phyloP scores from a whole-genome alignment of 2,329 filamentous ascomycete species.

The Hymenoscyphus repandus region DNA sequence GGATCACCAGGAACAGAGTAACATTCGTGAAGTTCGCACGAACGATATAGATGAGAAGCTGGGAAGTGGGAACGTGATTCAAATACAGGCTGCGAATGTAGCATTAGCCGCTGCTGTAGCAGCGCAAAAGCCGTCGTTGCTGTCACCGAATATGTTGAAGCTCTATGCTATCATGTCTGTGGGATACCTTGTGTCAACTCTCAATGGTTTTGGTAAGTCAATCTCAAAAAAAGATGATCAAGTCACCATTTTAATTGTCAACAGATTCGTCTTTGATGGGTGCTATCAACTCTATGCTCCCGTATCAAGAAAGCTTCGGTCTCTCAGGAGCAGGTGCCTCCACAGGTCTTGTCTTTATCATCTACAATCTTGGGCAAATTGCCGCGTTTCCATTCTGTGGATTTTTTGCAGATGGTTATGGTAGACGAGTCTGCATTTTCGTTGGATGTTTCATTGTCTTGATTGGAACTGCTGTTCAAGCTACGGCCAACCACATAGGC shows the following conservation, averaged over 20 bases:
- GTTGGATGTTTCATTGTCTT: slow-evolving; percentile 48
- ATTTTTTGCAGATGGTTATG: slow-evolving; percentile 46
- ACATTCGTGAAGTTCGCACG: neutral
- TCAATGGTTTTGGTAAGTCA: slow-evolving; percentile 46
- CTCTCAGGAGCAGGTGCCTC: slow-evolving; percentile 13
- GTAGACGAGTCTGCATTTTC: slow-evolving; percentile 51
- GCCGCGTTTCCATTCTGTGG: slow-evolving; percentile 47
- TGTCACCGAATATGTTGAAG: slow-evolving; percentile 40
- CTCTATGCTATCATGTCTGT: slow-evolving; percentile 37
- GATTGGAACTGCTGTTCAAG: slow-evolving; percentile 45
- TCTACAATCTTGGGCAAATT: slow-evolving; percentile 41
- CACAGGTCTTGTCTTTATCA: slow-evolving; percentile 21
- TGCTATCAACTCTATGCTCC: slow-evolving; percentile 41
- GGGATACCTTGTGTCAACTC: slow-evolving; percentile 41
- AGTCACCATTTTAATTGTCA: neutral
- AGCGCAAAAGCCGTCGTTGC: slow-evolving; percentile 31
- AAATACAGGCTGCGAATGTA: slow-evolving; percentile 35
- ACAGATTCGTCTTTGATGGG: slow-evolving; percentile 38
- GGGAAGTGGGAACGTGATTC: slow-evolving; percentile 14
- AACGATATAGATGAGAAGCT: slow-evolving; percentile 18
- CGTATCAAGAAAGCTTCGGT: slow-evolving; percentile 32
- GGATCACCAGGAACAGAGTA: slow-evolving; percentile 12
- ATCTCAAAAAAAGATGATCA: no score
- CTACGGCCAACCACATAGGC: slow-evolving; percentile 39
- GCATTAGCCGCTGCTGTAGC: slow-evolving; percentile 31